Evolutionary conservation across 2,329 filamentous ascomycete genomes (phyloP).

Genomic region (Botryosphaeria agaves): DNA sequence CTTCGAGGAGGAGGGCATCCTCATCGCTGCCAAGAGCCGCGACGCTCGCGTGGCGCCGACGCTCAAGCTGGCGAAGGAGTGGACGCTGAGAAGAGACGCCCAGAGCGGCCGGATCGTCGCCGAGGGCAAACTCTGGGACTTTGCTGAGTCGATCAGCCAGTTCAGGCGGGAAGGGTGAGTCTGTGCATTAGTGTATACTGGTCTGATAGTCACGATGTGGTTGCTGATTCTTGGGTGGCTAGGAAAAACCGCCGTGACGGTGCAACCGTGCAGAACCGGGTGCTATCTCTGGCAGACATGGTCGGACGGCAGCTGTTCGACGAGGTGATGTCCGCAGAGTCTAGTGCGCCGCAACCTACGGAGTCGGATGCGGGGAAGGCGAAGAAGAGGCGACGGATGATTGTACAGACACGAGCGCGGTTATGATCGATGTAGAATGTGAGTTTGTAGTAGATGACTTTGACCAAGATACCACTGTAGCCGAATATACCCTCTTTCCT

Average conservation of each 20-base stretch:
- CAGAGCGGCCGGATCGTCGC: slow-evolving; percentile 44
- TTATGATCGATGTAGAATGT: background rate
- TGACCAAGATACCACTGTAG: too few species aligned
- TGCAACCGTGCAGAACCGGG: slow-evolving; percentile 67
- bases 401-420: slow-evolving; percentile 1
- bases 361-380: slow-evolving; percentile 1
- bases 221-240: too few species aligned
- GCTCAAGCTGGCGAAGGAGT: slow-evolving; percentile 47
- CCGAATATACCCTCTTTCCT: too few species aligned
- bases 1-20: slow-evolving; percentile 81
- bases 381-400: slow-evolving; percentile 3
- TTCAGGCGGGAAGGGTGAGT: slow-evolving; percentile 77
- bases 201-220: too few species aligned
- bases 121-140: slow-evolving; percentile 72
- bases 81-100: slow-evolving; percentile 37
- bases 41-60: slow-evolving; percentile 43
- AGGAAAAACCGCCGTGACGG: slow-evolving; percentile 93
- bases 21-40: slow-evolving; percentile 53
- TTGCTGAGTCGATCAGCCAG: slow-evolving; percentile 73
- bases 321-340: slow-evolving; percentile 9
- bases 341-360: background rate
- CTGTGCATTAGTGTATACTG: too few species aligned
- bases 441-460: too few species aligned
- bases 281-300: slow-evolving; percentile 58
- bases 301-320: slow-evolving; percentile 56